Evolutionary conservation across 2,329 filamentous ascomycete species (phyloP).

Genomic region (Diaporthe longicolla): DNA sequence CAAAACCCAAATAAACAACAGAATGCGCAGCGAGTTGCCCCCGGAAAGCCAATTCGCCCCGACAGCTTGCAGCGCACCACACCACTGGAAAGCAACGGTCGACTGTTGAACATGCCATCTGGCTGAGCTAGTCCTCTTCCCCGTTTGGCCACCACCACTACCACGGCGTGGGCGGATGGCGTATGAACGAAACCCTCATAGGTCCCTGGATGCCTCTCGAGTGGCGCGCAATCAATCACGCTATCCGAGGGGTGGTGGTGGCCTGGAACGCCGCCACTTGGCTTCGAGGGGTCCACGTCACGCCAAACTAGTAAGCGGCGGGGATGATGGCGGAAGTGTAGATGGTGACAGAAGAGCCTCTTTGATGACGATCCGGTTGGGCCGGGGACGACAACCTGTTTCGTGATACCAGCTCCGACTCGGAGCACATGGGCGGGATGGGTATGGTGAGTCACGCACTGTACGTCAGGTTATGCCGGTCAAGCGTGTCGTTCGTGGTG

Average conservation of each 20-base stretch:
- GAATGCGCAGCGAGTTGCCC: neutral
- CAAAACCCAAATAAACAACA: neutral
- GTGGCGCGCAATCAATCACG: constrained; percentile 22
- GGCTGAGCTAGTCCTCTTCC: neutral
- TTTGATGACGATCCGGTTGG: neutral
- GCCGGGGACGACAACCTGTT: neutral
- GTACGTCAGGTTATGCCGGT: neutral
- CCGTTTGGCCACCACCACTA: neutral
- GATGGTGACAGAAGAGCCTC: neutral
- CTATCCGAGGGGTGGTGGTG: neutral
- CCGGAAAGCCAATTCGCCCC: neutral
- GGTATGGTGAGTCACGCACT: constrained; percentile 5
- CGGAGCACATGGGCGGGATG: neutral
- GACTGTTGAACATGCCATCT: neutral
- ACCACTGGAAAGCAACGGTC: neutral
- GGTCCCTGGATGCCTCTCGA: neutral
- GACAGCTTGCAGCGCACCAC: neutral
- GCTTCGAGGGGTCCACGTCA: neutral
- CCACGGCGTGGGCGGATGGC: neutral
- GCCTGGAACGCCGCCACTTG: neutral
- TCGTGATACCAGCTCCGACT: neutral
- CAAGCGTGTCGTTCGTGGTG: neutral
- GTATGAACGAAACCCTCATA: neutral
- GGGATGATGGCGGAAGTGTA: neutral
- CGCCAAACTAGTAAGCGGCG: neutral